Conservation (phyloP, 2,329 filamentous ascomycete species). For the Coniochaeta sp. region DNA sequence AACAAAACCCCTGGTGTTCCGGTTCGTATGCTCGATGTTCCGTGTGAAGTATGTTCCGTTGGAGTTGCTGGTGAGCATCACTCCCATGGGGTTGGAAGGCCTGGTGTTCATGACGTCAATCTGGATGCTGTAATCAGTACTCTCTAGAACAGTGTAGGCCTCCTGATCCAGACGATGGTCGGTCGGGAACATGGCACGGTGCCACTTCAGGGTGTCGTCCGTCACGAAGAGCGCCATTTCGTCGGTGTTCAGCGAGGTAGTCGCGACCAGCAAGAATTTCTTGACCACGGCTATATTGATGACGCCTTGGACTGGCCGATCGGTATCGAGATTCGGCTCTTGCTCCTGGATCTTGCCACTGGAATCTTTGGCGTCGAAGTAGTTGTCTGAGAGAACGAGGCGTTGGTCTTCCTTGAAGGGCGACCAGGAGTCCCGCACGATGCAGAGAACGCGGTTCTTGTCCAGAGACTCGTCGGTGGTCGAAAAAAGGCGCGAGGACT, state of each 20-base stretch:
- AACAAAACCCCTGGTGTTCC: constrained; percentile 66
- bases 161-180: constrained; percentile 75
- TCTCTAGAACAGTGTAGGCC: constrained; percentile 89
- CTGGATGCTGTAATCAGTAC: constrained; percentile 96
- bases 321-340: constrained; percentile 70
- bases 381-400: constrained; percentile 75
- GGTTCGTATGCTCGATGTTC: constrained; percentile 89
- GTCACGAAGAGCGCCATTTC: constrained; percentile 92
- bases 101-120: constrained; percentile 77
- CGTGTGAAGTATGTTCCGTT: constrained; percentile 94
- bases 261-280: constrained; percentile 78
- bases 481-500: constrained; percentile 65
- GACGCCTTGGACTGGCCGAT: constrained; percentile 69
- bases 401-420: constrained; percentile 67
- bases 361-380: constrained; percentile 52
- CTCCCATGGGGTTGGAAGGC: constrained; percentile 67
- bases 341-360: constrained; percentile 48
- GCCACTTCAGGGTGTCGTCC: constrained; percentile 77
- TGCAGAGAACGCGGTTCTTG: constrained; percentile 68
- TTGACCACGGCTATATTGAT: constrained; percentile 79
- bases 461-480: constrained; percentile 60
- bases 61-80: constrained; percentile 91
- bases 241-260: constrained; percentile 69
- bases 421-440: constrained; percentile 66
- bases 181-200: constrained; percentile 80